phyloP scores from a whole-genome alignment of 371 early-diverging fungal species.

The Syncephalastrum racemosum region DNA sequence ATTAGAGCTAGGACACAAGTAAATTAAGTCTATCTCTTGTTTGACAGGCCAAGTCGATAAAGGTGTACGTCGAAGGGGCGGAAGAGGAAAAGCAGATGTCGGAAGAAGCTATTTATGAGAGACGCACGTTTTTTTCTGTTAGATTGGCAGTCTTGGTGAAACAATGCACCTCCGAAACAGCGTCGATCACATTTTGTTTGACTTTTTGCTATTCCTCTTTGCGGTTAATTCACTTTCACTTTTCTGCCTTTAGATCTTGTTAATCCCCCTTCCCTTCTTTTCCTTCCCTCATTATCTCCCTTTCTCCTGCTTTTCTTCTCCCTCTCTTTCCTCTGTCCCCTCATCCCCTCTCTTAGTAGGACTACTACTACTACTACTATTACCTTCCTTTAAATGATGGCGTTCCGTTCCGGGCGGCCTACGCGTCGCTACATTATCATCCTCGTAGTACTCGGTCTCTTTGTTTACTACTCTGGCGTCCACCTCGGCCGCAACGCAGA shows the following conservation, averaged over 20 bases:
- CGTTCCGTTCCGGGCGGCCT: slow-evolving; percentile 17
- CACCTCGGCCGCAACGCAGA: slow-evolving; percentile 10
- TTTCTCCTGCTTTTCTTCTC: slow-evolving; percentile 7
- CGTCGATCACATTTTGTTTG: slow-evolving; percentile 1
- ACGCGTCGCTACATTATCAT: slow-evolving; percentile 18
- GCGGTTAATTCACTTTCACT: slow-evolving; percentile 9
- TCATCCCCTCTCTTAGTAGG: slow-evolving; percentile 6
- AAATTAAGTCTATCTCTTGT: too few relatives aligned
- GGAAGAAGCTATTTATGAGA: too few relatives aligned
- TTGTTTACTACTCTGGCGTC: slow-evolving; percentile 19
- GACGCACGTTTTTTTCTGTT: too few relatives aligned
- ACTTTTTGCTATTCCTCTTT: slow-evolving; percentile 9
- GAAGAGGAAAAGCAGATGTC: too few relatives aligned
- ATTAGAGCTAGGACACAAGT: too few relatives aligned
- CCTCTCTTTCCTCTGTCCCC: slow-evolving; percentile 10
- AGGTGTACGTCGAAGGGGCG: too few relatives aligned
- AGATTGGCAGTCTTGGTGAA: too few relatives aligned
- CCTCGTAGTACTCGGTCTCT: slow-evolving; percentile 16
- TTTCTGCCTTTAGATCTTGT: not conserved
- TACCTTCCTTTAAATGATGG: slow-evolving; percentile 13
- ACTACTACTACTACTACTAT: too few relatives aligned
- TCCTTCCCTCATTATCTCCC: not conserved
- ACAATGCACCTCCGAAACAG: too few relatives aligned
- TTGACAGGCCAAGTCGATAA: too few relatives aligned
- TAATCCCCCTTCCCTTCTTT: slow-evolving; percentile 3